phyloP scores from a whole-genome alignment of 1,284 basidiomycete species.

The Ganoderma boninense region DNA sequence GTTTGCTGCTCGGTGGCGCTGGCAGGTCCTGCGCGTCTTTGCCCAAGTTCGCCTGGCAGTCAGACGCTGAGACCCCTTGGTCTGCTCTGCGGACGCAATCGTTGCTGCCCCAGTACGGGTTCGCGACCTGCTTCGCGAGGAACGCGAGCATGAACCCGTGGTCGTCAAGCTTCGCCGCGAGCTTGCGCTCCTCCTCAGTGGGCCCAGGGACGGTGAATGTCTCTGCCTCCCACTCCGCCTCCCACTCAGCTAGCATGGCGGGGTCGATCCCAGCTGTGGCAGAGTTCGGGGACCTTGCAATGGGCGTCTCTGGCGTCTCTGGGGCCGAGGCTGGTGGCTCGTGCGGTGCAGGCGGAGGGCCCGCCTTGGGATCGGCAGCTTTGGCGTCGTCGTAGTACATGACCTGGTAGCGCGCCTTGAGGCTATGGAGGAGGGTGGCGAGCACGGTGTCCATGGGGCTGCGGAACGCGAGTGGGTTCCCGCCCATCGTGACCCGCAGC shows the following conservation, averaged over 20 bases:
- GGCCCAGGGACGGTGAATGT: neutral
- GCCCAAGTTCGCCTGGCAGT: too few relatives aligned
- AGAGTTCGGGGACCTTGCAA: neutral
- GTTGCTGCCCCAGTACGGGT: neutral
- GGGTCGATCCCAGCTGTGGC: neutral
- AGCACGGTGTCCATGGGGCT: conserved; percentile 1
- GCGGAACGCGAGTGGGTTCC: neutral
- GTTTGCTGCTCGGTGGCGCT: neutral
- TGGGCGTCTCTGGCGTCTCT: too few relatives aligned
- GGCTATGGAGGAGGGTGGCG: neutral
- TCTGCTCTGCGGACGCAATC: neutral
- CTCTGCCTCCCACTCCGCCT: neutral
- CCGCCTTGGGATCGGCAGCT: neutral
- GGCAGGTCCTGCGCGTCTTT: neutral
- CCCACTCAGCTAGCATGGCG: neutral
- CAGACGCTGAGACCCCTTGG: too few relatives aligned
- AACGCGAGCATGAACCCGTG: neutral
- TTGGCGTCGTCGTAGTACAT: neutral
- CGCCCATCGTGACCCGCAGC: neutral
- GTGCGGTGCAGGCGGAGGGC: neutral
- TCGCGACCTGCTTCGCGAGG: neutral
- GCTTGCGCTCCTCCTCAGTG: neutral
- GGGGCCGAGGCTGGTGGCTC: neutral
- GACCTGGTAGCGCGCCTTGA: neutral
- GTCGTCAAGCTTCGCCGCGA: neutral